Base-by-base conservation (phyloP, 148 eudicot genomes). In the Suaeda aralocaspica region DNA sequence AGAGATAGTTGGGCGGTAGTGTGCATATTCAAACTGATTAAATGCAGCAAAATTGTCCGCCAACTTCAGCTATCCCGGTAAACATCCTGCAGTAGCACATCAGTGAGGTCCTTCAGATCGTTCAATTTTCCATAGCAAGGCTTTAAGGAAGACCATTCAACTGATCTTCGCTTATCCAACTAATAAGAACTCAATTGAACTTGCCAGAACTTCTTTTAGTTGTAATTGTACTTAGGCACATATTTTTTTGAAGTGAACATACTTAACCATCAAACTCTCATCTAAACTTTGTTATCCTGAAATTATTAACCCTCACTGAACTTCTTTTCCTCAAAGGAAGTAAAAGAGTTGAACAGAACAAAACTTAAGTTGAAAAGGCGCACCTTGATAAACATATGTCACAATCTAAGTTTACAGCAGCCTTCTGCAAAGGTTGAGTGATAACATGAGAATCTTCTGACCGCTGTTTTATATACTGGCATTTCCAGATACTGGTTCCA, bases 21-120 rank as follows among this genome's bases (percentile, higher is more conserved):
- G 99, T 50, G 97, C 96, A 85, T 84, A 88, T 76, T 88, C 83
- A 53, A 91, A 73, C 81, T 89, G 93, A 76, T 91, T 95, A 74
- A 95, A 95, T 55, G 89, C 88, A 70, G 99, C 85, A 74, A 94
- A 94, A 80, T 91, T 91, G 64, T 94, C 99, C 52, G 93, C 97
- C 68, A 94, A 77, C 79, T 87, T 94, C 76, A 91, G 63, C 73
- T 66, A 83, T 94, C 99, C 72, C 91, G 79, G 72, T 93, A 93
- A 60, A 95, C 94, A 79, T 82, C 80, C 96, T 93, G 90, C 75
- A 78, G 53, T 33, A 46, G 26, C 36, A 31, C 34, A 53, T 55
- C 18, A 71, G 53, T 57, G 31, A 64, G 28, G 45, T 33, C 59
- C 36, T 56, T 36, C 6, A 29, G 6, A 77, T 9, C 65, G 67